Conservation (phyloP, 2,329 filamentous ascomycete genomes). For the Penicillium paneum region DNA sequence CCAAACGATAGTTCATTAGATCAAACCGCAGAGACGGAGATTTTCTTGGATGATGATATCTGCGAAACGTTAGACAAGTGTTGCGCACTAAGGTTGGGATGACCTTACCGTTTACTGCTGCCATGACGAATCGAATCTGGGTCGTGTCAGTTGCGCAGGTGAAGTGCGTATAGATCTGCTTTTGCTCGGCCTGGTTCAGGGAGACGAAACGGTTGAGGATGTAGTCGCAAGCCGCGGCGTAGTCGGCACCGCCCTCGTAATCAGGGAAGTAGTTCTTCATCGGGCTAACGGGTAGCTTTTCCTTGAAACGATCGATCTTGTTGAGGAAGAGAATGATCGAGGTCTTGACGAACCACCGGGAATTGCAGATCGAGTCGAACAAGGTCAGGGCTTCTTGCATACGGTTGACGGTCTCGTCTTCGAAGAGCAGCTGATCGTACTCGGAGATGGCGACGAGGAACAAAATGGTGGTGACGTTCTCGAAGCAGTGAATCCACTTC, state of each 20-base stretch:
- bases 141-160: conserved; percentile 98
- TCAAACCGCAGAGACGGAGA: conserved; percentile 91
- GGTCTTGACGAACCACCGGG: conserved; percentile 69
- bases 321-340: conserved; percentile 71
- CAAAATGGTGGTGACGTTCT: conserved; percentile 94
- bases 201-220: conserved; percentile 98
- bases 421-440: conserved; percentile 93
- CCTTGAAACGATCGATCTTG: conserved; percentile 73
- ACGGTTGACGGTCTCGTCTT: conserved; percentile 86
- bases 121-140: conserved; percentile 99
- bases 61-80: conserved; percentile 38
- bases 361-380: conserved; percentile 72
- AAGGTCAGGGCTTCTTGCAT: conserved; percentile 70
- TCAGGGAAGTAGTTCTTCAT: conserved; percentile 76
- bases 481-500: conserved; percentile 99
- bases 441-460: conserved; percentile 97
- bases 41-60: conserved; percentile 99
- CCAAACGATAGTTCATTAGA: conserved; percentile 58
- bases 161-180: conserved; percentile 99
- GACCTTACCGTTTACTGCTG: conserved; percentile 86
- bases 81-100: conserved; percentile 3
- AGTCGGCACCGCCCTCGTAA: conserved; percentile 90
- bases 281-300: conserved; percentile 68
- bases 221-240: conserved; percentile 94
- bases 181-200: conserved; percentile 97